A percentile compares a stretch with the other conserved stretches of the same genome.
Conservation (phyloP, 148 eudicot genomes). For the Cornus florida region DNA sequence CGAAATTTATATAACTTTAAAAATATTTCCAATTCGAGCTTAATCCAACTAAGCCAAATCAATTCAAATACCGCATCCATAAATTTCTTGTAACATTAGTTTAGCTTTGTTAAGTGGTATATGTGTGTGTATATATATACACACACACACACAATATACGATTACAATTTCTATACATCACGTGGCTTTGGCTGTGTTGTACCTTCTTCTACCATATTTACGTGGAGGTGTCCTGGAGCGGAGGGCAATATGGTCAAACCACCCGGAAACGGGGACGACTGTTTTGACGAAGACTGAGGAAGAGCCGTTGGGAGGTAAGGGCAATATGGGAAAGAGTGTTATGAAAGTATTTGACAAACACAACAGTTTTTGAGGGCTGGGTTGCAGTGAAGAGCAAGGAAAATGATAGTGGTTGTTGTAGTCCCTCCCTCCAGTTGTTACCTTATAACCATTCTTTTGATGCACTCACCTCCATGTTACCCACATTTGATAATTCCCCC, state of each 20-base stretch:
- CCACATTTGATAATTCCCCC: conserved; percentile 12
- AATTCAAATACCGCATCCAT: no score
- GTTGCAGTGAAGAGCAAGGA: conserved; percentile 35
- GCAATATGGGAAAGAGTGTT: conserved; percentile 14
- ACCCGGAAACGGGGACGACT: not conserved
- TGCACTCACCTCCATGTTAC: not conserved
- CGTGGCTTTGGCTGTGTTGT: conserved; percentile 30
- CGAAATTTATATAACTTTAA: no score
- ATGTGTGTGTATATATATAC: no score
- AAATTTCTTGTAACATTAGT: no score
- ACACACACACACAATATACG: no score
- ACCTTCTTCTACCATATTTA: conserved; percentile 1
- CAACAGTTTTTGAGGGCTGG: not conserved
- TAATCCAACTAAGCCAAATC: no score
- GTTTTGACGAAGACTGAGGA: conserved; percentile 1
- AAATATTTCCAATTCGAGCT: no score
- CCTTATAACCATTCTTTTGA: not conserved
- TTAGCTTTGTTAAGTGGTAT: no score
- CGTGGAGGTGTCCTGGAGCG: not conserved
- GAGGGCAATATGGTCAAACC: conserved; percentile 13
- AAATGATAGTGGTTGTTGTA: conserved; percentile 30
- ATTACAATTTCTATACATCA: conserved; percentile 1
- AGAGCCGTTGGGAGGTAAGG: not conserved
- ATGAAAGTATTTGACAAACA: not conserved
- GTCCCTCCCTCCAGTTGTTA: not conserved